phyloP scores from a whole-genome alignment of 2,329 filamentous ascomycete species.

The Aspergillus jensenii region DNA sequence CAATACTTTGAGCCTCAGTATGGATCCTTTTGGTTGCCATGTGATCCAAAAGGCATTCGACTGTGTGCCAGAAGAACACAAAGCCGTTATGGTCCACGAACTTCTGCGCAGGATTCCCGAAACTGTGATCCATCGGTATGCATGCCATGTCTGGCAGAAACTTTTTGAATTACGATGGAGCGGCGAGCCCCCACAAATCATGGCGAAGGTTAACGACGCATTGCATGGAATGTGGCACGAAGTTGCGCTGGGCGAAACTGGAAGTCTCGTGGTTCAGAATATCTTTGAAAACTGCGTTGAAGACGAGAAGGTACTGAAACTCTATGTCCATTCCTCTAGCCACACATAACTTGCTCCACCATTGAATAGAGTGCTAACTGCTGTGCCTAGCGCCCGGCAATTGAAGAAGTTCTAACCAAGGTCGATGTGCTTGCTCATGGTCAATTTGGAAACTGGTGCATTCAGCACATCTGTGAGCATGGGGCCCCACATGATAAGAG shows the following conservation, averaged over 20 bases:
- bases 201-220: slow-evolving; percentile 96
- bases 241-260: slow-evolving; percentile 93
- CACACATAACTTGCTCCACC: not conserved
- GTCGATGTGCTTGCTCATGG: slow-evolving; percentile 96
- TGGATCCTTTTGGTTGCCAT: slow-evolving; percentile 98
- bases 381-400: slow-evolving; percentile 76
- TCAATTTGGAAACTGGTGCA: slow-evolving; percentile 99
- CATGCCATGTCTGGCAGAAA: slow-evolving; percentile 99
- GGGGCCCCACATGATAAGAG: slow-evolving; percentile 87
- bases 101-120: slow-evolving; percentile 92
- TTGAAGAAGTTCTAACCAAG: slow-evolving; percentile 91
- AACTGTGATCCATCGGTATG: slow-evolving; percentile 97
- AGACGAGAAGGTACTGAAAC: slow-evolving; percentile 81
- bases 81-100: slow-evolving; percentile 98
- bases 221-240: slow-evolving; percentile 98
- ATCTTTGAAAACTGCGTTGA: slow-evolving; percentile 99
- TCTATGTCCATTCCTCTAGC: not conserved
- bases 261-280: slow-evolving; percentile 96
- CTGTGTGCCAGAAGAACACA: slow-evolving; percentile 95
- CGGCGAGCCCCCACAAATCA: slow-evolving; percentile 92
- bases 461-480: slow-evolving; percentile 98
- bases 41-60: slow-evolving; percentile 99
- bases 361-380: slow-evolving; percentile 19
- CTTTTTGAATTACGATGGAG: slow-evolving; percentile 97
- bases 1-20: slow-evolving; percentile 89